Conservation (phyloP, 148 eudicot genomes). For the Camellia japonica region DNA sequence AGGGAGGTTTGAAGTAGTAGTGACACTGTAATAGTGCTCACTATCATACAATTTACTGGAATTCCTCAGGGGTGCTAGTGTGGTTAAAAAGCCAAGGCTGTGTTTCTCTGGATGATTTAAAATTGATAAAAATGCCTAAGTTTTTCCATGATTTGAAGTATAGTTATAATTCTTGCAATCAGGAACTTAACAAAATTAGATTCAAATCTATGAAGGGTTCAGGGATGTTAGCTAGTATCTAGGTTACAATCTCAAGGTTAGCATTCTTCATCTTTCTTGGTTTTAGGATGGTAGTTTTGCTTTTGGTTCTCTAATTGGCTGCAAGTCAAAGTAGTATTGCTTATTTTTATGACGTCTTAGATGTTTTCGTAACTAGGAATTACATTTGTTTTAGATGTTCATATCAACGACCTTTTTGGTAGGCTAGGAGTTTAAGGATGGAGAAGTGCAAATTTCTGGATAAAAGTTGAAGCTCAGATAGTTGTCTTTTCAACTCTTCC, state of each 20-base stretch:
- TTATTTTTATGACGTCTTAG: too few species aligned
- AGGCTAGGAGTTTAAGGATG: neutral
- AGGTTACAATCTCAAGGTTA: neutral
- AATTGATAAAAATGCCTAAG: neutral
- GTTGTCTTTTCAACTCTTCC: neutral
- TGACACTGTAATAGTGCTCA: neutral
- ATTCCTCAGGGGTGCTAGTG: neutral
- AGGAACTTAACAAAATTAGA: neutral
- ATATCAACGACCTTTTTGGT: neutral
- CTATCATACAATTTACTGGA: neutral
- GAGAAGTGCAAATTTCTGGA: neutral
- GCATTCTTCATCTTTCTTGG: neutral
- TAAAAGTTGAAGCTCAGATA: neutral
- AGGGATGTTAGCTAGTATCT: neutral
- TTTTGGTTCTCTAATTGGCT: neutral
- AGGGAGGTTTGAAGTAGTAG: neutral
- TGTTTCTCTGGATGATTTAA: neutral
- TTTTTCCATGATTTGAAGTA: too few species aligned
- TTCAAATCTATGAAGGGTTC: neutral
- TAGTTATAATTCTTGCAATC: neutral
- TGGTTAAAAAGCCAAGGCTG: neutral
- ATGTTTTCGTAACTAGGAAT: too few species aligned
- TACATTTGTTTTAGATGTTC: neutral
- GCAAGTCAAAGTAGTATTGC: too few species aligned
- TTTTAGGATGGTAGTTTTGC: neutral